Percentiles rank a stretch among this genome's conserved stretches.
These are phyloP conservation scores for Clitopilus hobsonii DNA, from an alignment of 768 basidiomycete genomes.

Conservation along the genomic window DNA sequence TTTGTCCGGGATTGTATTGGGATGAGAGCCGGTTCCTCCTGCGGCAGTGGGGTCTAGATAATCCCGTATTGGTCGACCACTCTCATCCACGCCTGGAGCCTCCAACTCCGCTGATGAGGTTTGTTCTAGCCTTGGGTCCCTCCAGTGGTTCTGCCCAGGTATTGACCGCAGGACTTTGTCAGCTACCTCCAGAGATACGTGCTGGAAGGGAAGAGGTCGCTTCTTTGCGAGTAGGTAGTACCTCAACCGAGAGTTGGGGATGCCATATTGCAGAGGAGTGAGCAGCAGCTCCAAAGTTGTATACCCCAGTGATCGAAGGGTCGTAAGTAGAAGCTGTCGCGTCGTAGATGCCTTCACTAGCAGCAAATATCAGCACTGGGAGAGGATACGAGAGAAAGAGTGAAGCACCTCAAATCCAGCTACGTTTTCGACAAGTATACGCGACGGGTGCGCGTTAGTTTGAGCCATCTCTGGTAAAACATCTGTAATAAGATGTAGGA, in stretches of 20 bases:
- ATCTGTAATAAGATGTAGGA: slow-evolving; percentile 61
- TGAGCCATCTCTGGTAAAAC: slow-evolving; percentile 57
- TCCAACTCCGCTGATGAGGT: background rate
- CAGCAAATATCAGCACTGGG: background rate
- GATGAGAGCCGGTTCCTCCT: slow-evolving; percentile 13
- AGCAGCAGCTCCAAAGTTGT: slow-evolving; percentile 55
- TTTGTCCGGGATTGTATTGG: slow-evolving; percentile 49
- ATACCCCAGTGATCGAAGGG: slow-evolving; percentile 54
- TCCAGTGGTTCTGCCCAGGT: slow-evolving; percentile 40
- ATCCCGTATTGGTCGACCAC: slow-evolving; percentile 21
- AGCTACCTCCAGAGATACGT: slow-evolving; percentile 11
- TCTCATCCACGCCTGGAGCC: background rate
- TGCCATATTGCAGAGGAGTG: slow-evolving; percentile 73
- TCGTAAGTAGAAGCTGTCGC: slow-evolving; percentile 47
- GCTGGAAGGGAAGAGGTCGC: slow-evolving; percentile 32
- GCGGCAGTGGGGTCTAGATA: slow-evolving; percentile 34
- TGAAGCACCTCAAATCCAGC: slow-evolving; percentile 72
- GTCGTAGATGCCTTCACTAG: slow-evolving; percentile 57
- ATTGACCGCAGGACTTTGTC: slow-evolving; percentile 44
- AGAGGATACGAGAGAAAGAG: slow-evolving; percentile 3
- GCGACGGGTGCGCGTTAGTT: slow-evolving; percentile 43
- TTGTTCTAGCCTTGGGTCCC: slow-evolving; percentile 29
- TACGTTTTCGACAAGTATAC: slow-evolving; percentile 75
- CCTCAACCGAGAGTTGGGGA: slow-evolving; percentile 78
- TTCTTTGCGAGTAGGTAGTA: slow-evolving; percentile 75